Base-by-base conservation (phyloP, 1,284 basidiomycete species). In the Cryptococcus amylolentus region DNA sequence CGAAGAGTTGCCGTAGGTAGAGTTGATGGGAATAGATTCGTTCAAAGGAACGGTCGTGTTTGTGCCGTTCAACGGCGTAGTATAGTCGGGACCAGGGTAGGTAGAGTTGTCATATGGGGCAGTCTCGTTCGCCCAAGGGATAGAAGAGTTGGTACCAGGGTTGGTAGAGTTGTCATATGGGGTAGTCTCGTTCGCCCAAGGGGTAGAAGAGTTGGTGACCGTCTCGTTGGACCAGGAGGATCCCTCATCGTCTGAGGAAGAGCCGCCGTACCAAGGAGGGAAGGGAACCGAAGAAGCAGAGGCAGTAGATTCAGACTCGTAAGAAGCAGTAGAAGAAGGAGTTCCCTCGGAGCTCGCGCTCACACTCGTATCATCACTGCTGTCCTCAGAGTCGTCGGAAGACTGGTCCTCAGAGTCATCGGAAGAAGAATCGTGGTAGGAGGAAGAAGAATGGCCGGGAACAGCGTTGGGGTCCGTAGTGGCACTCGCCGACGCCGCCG, bases 201-300 rank as follows among this genome's bases (percentile, higher is more conserved):
- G 46, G 31, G n/a, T 16, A 18, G 46, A 31, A n/a, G 46, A 23
- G 45, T 46, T 46, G 45, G 10, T 23, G 27, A 16, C 37, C 5
- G 49, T 51, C 14, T 28, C 9, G 48, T 37, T 38, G 48, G 28
- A 35, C 18, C 12, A 9, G 27, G 45, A 1, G 9, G 20, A 27
- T 10, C 20, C 20, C 18, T 51, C 40, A 39, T 37, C 53, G 9
- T n/a, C 3, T n/a, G 35, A 16, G 41, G 45, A 45, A 39, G 23
- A 46, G 44, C 59, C 59, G n/a, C 53, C 53, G 43, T 60, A 60
- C 58, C 58, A 60, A 40, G 45, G 37, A 38, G 58, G 58, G 55
- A 48, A 60, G 28, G 58, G 58, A 14, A 41, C 39, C 13, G 38
- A 35, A 23, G 35, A 49, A 2, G 53, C 43, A 12, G 43, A 47